phyloP scores from a whole-genome alignment of 164 flowering plant species.

The Santalum album region DNA sequence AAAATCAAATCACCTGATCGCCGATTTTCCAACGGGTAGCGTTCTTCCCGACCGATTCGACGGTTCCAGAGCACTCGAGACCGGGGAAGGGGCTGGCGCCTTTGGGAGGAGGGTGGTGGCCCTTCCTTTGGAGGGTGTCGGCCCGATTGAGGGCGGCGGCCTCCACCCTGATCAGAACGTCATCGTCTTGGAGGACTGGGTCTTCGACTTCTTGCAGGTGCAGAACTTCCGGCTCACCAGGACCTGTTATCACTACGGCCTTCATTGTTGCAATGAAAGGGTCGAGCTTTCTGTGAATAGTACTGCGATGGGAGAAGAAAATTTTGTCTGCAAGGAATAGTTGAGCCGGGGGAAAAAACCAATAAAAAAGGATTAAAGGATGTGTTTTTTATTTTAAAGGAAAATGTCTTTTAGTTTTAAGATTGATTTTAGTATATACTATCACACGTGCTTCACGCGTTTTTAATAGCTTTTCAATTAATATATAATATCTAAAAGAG shows the following conservation, averaged over 20 bases:
- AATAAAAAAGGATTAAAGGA: too few relatives aligned
- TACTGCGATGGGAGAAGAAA: too few relatives aligned
- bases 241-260: constrained; percentile 66
- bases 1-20: constrained; percentile 49
- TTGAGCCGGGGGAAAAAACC: too few relatives aligned
- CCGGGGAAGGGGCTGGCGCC: constrained; percentile 68
- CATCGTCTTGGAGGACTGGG: constrained; percentile 59
- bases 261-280: too few relatives aligned
- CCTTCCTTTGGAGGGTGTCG: constrained; percentile 62
- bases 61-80: constrained; percentile 80
- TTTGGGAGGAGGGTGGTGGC: constrained; percentile 55
- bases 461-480: too few relatives aligned
- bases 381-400: too few relatives aligned
- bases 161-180: constrained; percentile 60
- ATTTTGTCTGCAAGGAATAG: too few relatives aligned
- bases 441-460: too few relatives aligned
- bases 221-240: constrained; percentile 77
- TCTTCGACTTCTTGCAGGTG: constrained; percentile 66
- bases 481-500: too few relatives aligned
- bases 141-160: constrained; percentile 83
- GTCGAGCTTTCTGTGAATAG: too few relatives aligned
- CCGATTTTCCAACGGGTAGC: constrained; percentile 87
- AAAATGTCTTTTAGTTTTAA: too few relatives aligned
- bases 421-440: too few relatives aligned
- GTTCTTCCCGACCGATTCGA: constrained; percentile 56